phyloP scores from a whole-genome alignment of 495 filamentous ascomycete genomes.

The Trichoderma virens region DNA sequence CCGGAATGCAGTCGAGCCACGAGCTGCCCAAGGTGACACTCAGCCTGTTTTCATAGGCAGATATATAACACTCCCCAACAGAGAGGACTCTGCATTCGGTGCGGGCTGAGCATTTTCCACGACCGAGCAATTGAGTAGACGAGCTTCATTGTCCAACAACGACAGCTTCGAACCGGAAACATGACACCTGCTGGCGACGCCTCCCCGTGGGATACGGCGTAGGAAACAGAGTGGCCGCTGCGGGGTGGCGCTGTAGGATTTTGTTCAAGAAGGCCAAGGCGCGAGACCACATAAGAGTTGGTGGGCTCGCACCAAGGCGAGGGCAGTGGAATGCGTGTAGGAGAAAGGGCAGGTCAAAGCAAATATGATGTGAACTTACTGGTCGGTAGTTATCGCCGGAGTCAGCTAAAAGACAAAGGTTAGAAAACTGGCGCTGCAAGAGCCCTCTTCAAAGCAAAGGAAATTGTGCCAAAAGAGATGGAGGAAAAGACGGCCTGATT shows the following conservation, averaged over 20 bases:
- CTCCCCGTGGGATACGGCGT: neutral
- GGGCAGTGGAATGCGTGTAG: neutral
- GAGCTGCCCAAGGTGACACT: neutral
- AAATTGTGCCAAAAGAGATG: slow-evolving; percentile 11
- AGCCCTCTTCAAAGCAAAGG: slow-evolving; percentile 13
- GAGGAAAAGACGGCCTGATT: slow-evolving; percentile 14
- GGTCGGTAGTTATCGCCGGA: slow-evolving; percentile 46
- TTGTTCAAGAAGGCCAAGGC: neutral
- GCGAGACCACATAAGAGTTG: neutral
- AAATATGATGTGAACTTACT: slow-evolving; percentile 32
- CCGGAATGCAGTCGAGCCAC: neutral
- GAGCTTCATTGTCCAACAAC: neutral
- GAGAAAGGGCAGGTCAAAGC: neutral
- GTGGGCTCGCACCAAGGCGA: neutral
- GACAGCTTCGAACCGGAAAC: neutral
- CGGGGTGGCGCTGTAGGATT: neutral
- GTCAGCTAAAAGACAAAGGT: slow-evolving; percentile 38
- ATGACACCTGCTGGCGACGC: neutral
- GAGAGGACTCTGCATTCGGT: neutral
- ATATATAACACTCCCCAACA: neutral
- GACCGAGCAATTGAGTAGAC: neutral
- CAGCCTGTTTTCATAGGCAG: neutral
- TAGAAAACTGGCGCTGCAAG: slow-evolving; percentile 21
- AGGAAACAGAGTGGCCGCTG: neutral
- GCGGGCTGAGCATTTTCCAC: neutral